These are phyloP conservation scores for Alloascoidea africana DNA, from an alignment of 805 yeast genomes.

Conservation along the genomic window DNA sequence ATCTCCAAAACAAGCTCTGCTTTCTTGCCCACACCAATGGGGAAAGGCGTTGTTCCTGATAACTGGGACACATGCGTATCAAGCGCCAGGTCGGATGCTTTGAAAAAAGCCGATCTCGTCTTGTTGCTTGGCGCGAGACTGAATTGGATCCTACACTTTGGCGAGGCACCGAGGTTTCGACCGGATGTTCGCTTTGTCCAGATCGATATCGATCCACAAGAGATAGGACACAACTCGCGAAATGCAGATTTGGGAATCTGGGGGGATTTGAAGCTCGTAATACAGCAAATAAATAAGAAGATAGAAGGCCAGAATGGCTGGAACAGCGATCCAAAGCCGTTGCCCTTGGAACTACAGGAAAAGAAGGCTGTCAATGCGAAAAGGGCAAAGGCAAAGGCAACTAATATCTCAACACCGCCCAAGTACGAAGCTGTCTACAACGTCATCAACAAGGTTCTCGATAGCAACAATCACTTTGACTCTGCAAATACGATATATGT, in stretches of 20 bases:
- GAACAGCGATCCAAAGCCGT: slow-evolving; percentile 19
- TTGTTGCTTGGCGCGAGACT: slow-evolving; percentile 49
- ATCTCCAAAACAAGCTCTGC: slow-evolving; percentile 29
- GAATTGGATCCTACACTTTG: slow-evolving; percentile 64
- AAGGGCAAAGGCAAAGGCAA: slow-evolving; percentile 21
- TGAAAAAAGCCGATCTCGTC: slow-evolving; percentile 41
- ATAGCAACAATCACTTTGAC: slow-evolving; percentile 7
- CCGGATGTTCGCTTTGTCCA: slow-evolving; percentile 35
- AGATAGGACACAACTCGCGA: slow-evolving; percentile 30
- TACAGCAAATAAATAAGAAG: slow-evolving; percentile 18
- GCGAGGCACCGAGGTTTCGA: slow-evolving; percentile 37
- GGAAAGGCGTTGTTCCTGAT: slow-evolving; percentile 54
- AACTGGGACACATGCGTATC: slow-evolving; percentile 30
- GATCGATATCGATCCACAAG: slow-evolving; percentile 37
- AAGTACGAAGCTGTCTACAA: slow-evolving; percentile 42
- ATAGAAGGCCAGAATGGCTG: too few species aligned
- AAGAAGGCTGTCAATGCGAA: slow-evolving; percentile 18
- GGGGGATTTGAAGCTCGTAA: slow-evolving; percentile 36
- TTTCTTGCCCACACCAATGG: slow-evolving; percentile 69
- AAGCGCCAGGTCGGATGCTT: slow-evolving; percentile 48
- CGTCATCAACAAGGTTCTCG: slow-evolving; percentile 26
- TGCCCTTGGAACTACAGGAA: slow-evolving; percentile 14
- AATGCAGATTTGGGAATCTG: slow-evolving; percentile 27
- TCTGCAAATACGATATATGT: slow-evolving; percentile 26
- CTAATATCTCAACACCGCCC: slow-evolving; percentile 14